Conservation (phyloP, 805 yeast genomes). For the Saturnispora zaruensis region DNA sequence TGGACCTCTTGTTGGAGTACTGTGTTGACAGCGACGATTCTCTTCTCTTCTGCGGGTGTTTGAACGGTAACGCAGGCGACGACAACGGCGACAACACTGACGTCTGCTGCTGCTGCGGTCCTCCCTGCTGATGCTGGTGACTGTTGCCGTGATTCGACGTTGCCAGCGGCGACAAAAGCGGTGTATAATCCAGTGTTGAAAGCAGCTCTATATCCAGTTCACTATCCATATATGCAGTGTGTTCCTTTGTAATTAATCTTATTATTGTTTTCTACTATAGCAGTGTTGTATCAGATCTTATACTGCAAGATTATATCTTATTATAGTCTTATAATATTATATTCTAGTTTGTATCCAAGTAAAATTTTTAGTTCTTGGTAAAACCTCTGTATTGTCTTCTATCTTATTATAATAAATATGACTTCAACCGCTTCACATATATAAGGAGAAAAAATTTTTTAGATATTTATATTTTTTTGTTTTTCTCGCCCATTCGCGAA, state of each 20-base stretch:
- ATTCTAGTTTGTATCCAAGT: neutral
- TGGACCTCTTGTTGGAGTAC: conserved; percentile 4
- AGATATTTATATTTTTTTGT: neutral
- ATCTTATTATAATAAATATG: neutral
- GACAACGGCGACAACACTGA: conserved; percentile 43
- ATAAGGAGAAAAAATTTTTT: neutral
- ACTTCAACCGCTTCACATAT: neutral
- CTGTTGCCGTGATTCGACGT: neutral
- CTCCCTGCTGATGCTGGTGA: conserved; percentile 11
- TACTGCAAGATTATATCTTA: no score
- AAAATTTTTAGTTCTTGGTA: neutral
- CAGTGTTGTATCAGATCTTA: no score
- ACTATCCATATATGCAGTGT: conserved; percentile 5
- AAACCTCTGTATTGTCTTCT: neutral
- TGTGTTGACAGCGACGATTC: conserved; percentile 10
- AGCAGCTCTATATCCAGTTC: conserved; percentile 24
- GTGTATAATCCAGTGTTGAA: conserved; percentile 62
- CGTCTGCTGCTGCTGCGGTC: conserved; percentile 6
- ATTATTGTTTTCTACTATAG: no score
- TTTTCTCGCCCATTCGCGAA: neutral
- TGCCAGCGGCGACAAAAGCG: conserved; percentile 61
- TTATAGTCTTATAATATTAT: neutral
- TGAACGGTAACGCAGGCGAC: conserved; percentile 57
- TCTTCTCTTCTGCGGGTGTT: conserved; percentile 17
- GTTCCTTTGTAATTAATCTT: no score